Evolutionary conservation across 2,329 filamentous ascomycete genomes (phyloP).

Genomic region (Trichothecium sympodiale): DNA sequence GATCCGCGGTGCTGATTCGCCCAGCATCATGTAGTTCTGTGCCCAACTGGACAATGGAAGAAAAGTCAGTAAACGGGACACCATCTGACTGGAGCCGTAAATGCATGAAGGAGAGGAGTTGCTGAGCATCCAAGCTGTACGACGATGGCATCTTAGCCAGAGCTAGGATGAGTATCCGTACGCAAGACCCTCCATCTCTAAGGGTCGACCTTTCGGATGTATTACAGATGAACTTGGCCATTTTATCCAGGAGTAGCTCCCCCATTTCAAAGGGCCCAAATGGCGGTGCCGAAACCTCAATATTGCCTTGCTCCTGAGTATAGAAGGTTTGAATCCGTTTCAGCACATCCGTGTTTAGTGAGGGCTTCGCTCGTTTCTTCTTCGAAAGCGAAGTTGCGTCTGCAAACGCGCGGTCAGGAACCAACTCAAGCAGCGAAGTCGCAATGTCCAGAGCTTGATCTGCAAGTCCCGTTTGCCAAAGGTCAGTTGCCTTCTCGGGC

Average conservation of each 20-base stretch:
- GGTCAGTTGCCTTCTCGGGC: conserved; percentile 17
- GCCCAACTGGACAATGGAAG: conserved; percentile 45
- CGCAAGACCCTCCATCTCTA: conserved; percentile 19
- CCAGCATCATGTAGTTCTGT: conserved; percentile 44
- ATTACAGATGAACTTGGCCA: conserved; percentile 31
- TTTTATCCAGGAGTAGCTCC: conserved; percentile 53
- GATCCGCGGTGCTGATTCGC: conserved; percentile 38
- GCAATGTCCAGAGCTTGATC: conserved; percentile 35
- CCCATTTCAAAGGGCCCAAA: conserved; percentile 44
- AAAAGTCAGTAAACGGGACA: conserved; percentile 40
- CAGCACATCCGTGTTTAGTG: conserved; percentile 38
- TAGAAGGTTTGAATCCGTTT: conserved; percentile 57
- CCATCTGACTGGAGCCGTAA: not conserved
- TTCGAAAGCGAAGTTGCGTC: conserved; percentile 5
- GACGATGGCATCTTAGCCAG: conserved; percentile 38
- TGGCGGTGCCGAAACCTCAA: conserved; percentile 50
- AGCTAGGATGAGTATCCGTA: conserved; percentile 47
- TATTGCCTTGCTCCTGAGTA: conserved; percentile 55
- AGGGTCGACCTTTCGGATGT: conserved; percentile 27
- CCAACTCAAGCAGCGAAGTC: conserved; percentile 47
- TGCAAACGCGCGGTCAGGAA: conserved; percentile 54
- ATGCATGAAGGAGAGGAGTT: conserved; percentile 34
- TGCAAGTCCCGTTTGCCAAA: conserved; percentile 18
- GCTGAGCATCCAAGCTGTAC: conserved; percentile 31
- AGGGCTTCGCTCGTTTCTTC: conserved; percentile 4